A percentile compares a stretch with the other conserved stretches of the same genome.
These are phyloP conservation scores for Tephrocybe sp. DNA, from an alignment of 768 basidiomycete genomes.

Conservation along the genomic window DNA sequence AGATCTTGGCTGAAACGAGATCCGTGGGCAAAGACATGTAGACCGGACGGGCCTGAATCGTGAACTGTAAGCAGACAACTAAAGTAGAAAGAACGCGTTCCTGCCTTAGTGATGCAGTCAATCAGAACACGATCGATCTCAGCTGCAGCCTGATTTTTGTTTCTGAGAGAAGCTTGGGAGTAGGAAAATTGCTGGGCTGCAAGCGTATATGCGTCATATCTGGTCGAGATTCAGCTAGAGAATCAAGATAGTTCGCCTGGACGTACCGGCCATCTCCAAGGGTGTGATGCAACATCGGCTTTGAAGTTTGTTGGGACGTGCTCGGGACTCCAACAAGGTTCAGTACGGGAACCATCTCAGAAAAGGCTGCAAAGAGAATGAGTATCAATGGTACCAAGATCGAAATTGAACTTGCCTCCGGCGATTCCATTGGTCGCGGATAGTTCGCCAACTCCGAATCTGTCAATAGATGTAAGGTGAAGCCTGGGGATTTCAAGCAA, in stretches of 20 bases:
- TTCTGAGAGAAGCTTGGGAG: constrained; percentile 60
- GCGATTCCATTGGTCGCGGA: constrained; percentile 86
- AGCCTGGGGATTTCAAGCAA: too few relatives aligned
- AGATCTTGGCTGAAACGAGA: constrained; percentile 67
- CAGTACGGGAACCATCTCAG: constrained; percentile 88
- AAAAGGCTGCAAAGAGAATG: constrained; percentile 51
- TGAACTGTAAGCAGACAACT: not conserved
- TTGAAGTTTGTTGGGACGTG: constrained; percentile 9
- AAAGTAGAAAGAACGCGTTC: constrained; percentile 8
- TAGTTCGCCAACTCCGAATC: constrained; percentile 93
- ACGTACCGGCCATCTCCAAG: constrained; percentile 15
- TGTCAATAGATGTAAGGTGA: too few relatives aligned
- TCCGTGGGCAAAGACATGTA: constrained; percentile 89
- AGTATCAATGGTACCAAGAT: not conserved
- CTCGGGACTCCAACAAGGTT: constrained; percentile 69
- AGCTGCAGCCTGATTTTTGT: constrained; percentile 52
- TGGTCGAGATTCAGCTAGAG: constrained; percentile 22
- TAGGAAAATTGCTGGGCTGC: constrained; percentile 76
- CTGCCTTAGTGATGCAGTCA: constrained; percentile 60
- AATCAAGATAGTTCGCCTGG: not conserved
- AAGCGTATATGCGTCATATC: constrained; percentile 78
- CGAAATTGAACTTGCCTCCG: constrained; percentile 44
- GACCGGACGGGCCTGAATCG: constrained; percentile 70
- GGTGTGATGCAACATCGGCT: constrained; percentile 16
- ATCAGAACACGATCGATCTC: constrained; percentile 81